Percentiles rank a stretch among this genome's conserved stretches.
Conservation (phyloP, 2,329 filamentous ascomycete species). For the Botryotinia calthae region DNA sequence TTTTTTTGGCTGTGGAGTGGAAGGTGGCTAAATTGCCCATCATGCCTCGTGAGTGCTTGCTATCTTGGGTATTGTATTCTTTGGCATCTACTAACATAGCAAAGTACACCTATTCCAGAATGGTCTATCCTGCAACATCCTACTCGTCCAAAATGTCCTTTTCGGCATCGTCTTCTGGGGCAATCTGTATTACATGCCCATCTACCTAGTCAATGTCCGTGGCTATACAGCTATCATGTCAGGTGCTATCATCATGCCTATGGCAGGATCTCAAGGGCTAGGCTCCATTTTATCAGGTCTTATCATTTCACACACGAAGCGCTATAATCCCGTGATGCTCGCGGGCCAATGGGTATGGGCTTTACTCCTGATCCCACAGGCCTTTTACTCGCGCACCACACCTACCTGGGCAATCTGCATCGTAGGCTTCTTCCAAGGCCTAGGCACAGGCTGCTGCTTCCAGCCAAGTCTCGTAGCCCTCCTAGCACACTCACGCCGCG, state of each 20-base stretch:
- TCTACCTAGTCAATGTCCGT: constrained; percentile 20
- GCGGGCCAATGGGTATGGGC: not conserved
- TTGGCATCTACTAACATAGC: not conserved
- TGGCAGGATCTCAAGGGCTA: constrained; percentile 20
- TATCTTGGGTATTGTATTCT: not conserved
- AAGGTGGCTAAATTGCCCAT: constrained; percentile 61
- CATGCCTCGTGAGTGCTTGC: constrained; percentile 52
- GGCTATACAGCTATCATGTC: constrained; percentile 10
- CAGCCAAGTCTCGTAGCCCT: constrained; percentile 33
- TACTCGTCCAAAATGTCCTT: constrained; percentile 10
- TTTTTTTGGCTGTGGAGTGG: constrained; percentile 49
- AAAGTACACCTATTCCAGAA: constrained; percentile 18
- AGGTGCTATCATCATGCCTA: constrained; percentile 20
- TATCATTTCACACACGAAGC: not conserved
- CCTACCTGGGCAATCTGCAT: constrained; percentile 2
- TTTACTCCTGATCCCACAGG: not conserved
- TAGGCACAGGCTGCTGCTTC: constrained; percentile 9
- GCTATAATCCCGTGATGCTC: constrained; percentile 11
- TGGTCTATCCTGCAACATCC: constrained; percentile 19
- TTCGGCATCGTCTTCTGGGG: constrained; percentile 21
- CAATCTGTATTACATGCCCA: constrained; percentile 21
- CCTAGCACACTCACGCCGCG: constrained; percentile 30
- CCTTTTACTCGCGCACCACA: constrained; percentile 6
- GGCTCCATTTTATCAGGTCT: constrained; percentile 15
- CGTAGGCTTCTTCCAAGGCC: constrained; percentile 9